phyloP scores from a whole-genome alignment of 2,329 filamentous ascomycete species.

The Sporothrix schenckii region DNA sequence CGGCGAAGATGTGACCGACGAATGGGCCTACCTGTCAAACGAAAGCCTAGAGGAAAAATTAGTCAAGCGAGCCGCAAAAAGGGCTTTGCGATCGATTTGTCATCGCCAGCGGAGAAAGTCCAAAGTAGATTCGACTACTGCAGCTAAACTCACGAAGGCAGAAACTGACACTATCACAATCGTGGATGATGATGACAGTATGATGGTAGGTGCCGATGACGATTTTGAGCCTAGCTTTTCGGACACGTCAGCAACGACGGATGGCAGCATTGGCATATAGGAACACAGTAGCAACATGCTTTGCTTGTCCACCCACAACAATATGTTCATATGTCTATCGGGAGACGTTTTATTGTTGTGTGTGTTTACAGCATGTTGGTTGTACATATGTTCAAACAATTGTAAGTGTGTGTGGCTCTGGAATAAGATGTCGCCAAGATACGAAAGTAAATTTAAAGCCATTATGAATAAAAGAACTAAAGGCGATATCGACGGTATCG shows the following conservation, averaged over 20 bases:
- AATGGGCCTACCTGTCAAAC: constrained; percentile 31
- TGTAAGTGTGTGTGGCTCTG: background rate
- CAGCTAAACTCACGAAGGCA: background rate
- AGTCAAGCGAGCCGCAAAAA: background rate
- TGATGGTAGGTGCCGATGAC: background rate
- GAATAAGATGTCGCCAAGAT: background rate
- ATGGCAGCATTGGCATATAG: background rate
- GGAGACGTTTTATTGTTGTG: background rate
- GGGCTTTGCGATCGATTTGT: background rate
- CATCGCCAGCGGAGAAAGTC: background rate
- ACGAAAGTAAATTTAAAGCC: too few relatives aligned
- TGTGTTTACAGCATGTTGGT: background rate
- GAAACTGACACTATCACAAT: background rate
- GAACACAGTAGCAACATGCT: background rate
- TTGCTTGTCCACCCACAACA: background rate
- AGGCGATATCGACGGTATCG: constrained; percentile 36
- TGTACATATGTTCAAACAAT: background rate
- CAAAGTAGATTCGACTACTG: background rate
- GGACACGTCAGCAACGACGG: background rate
- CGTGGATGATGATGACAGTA: constrained; percentile 3
- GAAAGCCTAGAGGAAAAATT: constrained; percentile 22
- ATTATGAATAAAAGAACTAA: background rate
- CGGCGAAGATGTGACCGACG: constrained; percentile 19
- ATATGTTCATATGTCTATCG: background rate
- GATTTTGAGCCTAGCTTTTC: background rate